Evolutionary conservation across 495 filamentous ascomycete species (phyloP), one percentile per base, ranked within the genome.

Genomic region (Hypoxylon lienhwacheense): DNA sequence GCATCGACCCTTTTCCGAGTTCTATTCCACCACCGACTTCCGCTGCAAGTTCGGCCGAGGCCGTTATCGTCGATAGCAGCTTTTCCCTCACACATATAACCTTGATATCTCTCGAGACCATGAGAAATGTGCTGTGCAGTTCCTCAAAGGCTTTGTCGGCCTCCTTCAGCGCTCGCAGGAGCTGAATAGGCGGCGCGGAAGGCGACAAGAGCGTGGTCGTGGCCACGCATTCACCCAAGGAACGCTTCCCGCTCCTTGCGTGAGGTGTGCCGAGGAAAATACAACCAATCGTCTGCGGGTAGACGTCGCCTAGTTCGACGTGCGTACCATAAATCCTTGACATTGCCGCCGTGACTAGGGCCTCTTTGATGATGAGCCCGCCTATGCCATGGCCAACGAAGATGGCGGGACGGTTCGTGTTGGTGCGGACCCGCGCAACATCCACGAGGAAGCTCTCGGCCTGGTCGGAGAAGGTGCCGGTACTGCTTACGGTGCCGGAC

Each of bases 241-340:
- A 53, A 25, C 55, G 57, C 33, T 64, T 63, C n/a, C 57, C 57
- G 7, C 50, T 59, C 16, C 70, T 63, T 44, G 59, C 52, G 20
- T 75, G 72, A 43, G 72, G 72, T 2, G 71, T 73, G 8, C 70
- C 70, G 11, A 75, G 48, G 49, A 75, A 75, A 10, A 75, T 59
- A 10, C 66, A 62, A 11, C 70, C 69, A 20, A 64, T 53, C 17
- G 67, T 71, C n/a, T 55, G 50, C 5, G 66, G 58, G 16, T 66
- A 67, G 2, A 74, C 50, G 17, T 66, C 56, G 16, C 60, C 63
- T 4, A 72, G 50, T 16, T 68, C 65, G 21, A 56, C 58, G 25
- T 69, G 66, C 24, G 60, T 43, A 22, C 64, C 64, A 35, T 69
- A 66, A 17, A 66, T 66, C 42, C 64, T 57, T 5, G 64, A 69